A percentile compares a stretch with the other conserved stretches of the same genome.
phyloP scores from a whole-genome alignment of 2,329 filamentous ascomycete species.

The Pseudogymnoascus sp. region DNA sequence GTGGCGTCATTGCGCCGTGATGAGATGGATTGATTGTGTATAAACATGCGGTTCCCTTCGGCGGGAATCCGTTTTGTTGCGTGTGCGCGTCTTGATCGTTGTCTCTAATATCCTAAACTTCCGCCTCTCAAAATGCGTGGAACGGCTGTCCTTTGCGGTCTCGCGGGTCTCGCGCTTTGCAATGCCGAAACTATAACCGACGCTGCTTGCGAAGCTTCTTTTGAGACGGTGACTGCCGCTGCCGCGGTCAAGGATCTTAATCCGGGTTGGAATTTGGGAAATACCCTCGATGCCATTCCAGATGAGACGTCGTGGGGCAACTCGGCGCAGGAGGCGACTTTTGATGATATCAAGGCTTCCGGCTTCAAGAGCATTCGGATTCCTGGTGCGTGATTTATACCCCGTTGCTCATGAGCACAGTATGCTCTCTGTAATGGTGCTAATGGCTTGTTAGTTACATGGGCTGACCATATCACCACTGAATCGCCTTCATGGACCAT shows the following conservation, averaged over 20 bases:
- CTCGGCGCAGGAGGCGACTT: constrained; percentile 40
- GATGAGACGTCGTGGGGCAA: constrained; percentile 53
- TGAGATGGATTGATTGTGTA: neutral
- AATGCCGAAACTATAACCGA: constrained; percentile 2
- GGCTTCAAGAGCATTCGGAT: constrained; percentile 52
- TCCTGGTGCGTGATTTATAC: constrained; percentile 30
- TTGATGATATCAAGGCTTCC: constrained; percentile 41
- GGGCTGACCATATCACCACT: constrained; percentile 46
- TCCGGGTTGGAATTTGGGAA: constrained; percentile 53
- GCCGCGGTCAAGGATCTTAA: constrained; percentile 37
- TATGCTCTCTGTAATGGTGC: neutral
- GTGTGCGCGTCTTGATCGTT: neutral
- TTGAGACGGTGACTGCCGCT: constrained; percentile 19
- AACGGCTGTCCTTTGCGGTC: neutral
- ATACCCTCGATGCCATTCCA: constrained; percentile 48
- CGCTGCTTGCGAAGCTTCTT: constrained; percentile 15
- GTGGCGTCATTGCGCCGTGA: neutral
- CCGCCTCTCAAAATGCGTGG: neutral
- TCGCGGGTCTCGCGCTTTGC: neutral
- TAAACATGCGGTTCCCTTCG: neutral
- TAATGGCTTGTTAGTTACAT: constrained; percentile 39
- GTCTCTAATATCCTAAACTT: neutral
- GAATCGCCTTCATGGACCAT: constrained; percentile 45
- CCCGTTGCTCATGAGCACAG: neutral
- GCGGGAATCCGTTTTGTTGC: neutral